Conservation (phyloP, 2,329 filamentous ascomycete species). For the Parastagonospora avenae region DNA sequence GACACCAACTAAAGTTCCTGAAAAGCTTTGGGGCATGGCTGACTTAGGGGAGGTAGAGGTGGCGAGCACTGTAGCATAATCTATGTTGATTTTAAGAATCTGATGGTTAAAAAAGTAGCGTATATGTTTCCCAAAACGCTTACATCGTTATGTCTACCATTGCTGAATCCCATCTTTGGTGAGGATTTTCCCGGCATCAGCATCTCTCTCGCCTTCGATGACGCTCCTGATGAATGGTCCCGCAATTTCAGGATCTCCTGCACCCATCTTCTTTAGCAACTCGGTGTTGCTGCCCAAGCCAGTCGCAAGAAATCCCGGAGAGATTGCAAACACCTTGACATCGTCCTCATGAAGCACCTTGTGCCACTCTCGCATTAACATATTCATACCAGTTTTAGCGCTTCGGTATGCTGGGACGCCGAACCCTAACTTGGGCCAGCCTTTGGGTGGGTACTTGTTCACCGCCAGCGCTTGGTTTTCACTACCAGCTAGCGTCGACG, state of each 20-base stretch:
- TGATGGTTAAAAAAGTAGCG: neutral
- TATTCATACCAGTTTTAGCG: slow-evolving; percentile 53
- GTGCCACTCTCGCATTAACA: slow-evolving; percentile 54
- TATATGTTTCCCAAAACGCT: neutral
- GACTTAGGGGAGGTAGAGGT: neutral
- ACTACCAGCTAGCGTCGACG: slow-evolving; percentile 41
- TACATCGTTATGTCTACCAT: slow-evolving; percentile 30
- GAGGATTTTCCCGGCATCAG: slow-evolving; percentile 46
- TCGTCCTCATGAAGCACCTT: slow-evolving; percentile 12
- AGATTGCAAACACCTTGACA: slow-evolving; percentile 47
- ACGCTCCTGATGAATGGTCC: slow-evolving; percentile 41
- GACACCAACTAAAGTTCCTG: neutral
- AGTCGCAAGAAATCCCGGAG: slow-evolving; percentile 52
- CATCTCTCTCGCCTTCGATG: slow-evolving; percentile 46
- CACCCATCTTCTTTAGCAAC: neutral
- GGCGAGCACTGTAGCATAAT: neutral
- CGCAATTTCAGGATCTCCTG: neutral
- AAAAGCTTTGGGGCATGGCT: neutral
- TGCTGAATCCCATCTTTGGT: slow-evolving; percentile 39
- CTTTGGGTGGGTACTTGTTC: slow-evolving; percentile 15
- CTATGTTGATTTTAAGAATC: neutral
- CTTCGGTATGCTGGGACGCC: slow-evolving; percentile 43
- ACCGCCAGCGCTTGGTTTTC: slow-evolving; percentile 31
- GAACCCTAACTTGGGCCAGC: slow-evolving; percentile 52
- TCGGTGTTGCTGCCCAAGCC: slow-evolving; percentile 39